These are phyloP conservation scores for Pyrenochaeta sp. DNA, from an alignment of 2,329 filamentous ascomycete genomes.

Conservation along the genomic window DNA sequence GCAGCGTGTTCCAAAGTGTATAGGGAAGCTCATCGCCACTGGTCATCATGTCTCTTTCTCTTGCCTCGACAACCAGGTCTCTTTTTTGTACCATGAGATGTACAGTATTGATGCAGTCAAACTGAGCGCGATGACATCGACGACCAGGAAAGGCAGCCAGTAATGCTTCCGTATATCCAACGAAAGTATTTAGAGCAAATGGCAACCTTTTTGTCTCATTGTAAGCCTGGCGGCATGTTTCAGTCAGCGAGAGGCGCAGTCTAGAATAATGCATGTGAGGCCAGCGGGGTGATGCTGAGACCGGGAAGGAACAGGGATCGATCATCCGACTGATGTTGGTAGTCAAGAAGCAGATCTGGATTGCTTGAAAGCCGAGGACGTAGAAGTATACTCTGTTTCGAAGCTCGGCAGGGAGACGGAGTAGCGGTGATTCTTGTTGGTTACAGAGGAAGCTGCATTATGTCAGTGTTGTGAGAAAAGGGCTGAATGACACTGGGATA, in stretches of 20 bases:
- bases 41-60: not conserved
- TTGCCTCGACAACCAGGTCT: not conserved
- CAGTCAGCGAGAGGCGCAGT: not conserved
- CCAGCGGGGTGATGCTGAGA: not conserved
- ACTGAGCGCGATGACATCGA: not conserved
- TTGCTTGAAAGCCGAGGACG: not conserved
- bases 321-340: not conserved
- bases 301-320: not conserved
- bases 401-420: conserved; percentile 19
- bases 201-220: conserved; percentile 5
- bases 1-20: not conserved
- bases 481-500: not conserved
- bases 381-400: conserved; percentile 12
- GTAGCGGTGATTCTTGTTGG: conserved; percentile 12
- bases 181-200: conserved; percentile 8
- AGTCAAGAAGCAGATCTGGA: not conserved
- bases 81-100: not conserved
- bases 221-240: conserved; percentile 7
- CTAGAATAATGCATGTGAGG: not conserved
- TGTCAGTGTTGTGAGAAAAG: not conserved
- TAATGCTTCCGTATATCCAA: conserved; percentile 2
- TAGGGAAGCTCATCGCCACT: not conserved
- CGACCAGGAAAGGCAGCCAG: not conserved
- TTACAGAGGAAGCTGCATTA: not conserved
- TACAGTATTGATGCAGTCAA: not conserved